These are phyloP conservation scores for Ambispora gerdemannii DNA, from an alignment of 192 early-diverging fungal species.

Conservation along the genomic window DNA sequence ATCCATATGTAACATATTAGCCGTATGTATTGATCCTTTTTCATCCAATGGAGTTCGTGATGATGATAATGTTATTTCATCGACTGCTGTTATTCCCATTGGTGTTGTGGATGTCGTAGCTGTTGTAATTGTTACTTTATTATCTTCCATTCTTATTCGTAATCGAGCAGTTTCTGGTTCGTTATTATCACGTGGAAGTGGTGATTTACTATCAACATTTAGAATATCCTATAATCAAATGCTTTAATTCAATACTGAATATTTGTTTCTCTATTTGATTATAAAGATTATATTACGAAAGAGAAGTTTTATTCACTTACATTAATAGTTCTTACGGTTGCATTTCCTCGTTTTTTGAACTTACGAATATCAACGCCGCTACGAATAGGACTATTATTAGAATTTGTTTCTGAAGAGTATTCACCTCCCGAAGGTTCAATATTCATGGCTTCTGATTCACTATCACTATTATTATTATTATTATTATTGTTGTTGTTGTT, in stretches of 20 bases:
- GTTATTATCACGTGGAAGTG: constrained; percentile 8
- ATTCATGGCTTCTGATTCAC: background rate
- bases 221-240: constrained; percentile 21
- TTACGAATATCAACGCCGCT: background rate
- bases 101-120: constrained; percentile 1
- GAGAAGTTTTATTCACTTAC: background rate
- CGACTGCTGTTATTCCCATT: background rate
- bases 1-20: constrained; percentile 21
- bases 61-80: too few species aligned
- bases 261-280: background rate
- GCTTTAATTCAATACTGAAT: background rate
- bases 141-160: background rate
- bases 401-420: background rate
- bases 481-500: background rate
- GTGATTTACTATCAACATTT: constrained; percentile 21
- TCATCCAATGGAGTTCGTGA: constrained; percentile 21
- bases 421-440: background rate
- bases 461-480: background rate
- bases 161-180: constrained; percentile 12
- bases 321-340: background rate
- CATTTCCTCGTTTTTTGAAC: background rate
- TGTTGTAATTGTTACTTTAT: background rate
- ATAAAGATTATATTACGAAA: background rate
- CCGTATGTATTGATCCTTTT: constrained; percentile 16
- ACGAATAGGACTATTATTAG: background rate